phyloP scores from a whole-genome alignment of 2,329 filamentous ascomycete genomes.

The Nectriaceae sp. region DNA sequence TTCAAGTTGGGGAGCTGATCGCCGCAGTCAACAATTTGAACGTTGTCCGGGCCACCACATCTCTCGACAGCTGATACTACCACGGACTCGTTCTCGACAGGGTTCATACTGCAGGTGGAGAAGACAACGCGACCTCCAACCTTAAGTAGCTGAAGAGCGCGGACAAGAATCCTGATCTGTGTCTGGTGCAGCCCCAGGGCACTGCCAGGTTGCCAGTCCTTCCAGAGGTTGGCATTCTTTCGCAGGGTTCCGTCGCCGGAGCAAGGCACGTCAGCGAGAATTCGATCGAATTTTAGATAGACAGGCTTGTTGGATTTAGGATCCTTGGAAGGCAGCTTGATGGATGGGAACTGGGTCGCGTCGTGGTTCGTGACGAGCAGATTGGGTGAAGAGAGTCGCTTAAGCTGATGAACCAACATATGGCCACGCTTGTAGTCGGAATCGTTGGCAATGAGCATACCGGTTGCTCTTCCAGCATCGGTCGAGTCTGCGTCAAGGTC shows the following conservation, averaged over 20 bases:
- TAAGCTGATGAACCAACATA: conserved; percentile 97
- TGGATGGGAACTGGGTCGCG: conserved; percentile 90
- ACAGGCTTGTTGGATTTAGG: conserved; percentile 56
- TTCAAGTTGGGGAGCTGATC: conserved; percentile 75
- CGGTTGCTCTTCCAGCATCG: conserved; percentile 86
- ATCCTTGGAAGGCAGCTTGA: conserved; percentile 71
- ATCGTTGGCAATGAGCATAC: conserved; percentile 92
- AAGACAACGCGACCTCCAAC: conserved; percentile 93
- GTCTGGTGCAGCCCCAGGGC: conserved; percentile 84
- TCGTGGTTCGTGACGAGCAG: conserved; percentile 98
- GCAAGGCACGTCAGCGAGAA: conserved; percentile 94
- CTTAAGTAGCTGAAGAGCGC: conserved; percentile 94
- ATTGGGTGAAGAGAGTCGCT: conserved; percentile 94
- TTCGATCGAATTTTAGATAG: conserved; percentile 96
- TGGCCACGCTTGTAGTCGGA: conserved; percentile 95
- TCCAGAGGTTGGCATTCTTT: conserved; percentile 94
- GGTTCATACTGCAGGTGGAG: conserved; percentile 99
- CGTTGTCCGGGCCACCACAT: conserved; percentile 80
- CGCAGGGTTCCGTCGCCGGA: conserved; percentile 91
- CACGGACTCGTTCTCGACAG: conserved; percentile 94
- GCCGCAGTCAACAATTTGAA: conserved; percentile 83
- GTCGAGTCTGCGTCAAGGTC: conserved; percentile 60
- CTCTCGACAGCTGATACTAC: conserved; percentile 84
- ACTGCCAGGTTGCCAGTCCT: conserved; percentile 88
- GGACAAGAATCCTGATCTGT: conserved; percentile 86